phyloP scores from a whole-genome alignment of 225 moss, liverwort and hornwort species.

The Pseudoscleropodium purum region DNA sequence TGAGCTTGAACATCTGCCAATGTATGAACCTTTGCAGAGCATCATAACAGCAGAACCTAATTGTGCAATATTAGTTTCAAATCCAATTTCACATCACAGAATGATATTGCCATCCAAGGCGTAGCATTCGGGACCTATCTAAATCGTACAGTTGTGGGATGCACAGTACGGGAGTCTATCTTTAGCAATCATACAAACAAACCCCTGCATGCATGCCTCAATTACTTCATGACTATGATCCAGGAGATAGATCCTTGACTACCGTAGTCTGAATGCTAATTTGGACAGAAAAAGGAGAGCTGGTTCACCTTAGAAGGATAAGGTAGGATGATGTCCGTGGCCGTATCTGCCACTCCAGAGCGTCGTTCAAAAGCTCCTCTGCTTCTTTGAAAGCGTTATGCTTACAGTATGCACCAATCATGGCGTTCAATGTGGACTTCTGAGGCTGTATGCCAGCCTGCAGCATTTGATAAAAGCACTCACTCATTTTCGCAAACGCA shows the following conservation, averaged over 20 bases:
- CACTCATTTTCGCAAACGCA: constrained; percentile 46
- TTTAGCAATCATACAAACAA: background rate
- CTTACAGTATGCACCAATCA: constrained; percentile 56
- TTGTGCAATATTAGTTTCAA: background rate
- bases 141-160: background rate
- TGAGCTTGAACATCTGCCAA: background rate
- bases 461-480: constrained; percentile 46
- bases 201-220: background rate
- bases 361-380: constrained; percentile 51
- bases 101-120: background rate
- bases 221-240: background rate
- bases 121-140: background rate
- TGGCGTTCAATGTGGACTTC: constrained; percentile 57
- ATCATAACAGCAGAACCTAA: background rate
- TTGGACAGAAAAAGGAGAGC: background rate
- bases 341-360: constrained; percentile 34
- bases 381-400: constrained; percentile 53
- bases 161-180: background rate
- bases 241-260: background rate
- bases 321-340: constrained; percentile 51
- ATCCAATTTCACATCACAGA: background rate
- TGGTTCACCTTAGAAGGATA: constrained; percentile 40
- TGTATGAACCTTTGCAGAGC: background rate
- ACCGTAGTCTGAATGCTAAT: background rate
- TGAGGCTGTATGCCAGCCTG: constrained; percentile 38